These are phyloP conservation scores for Solanum hybrid DNA, from an alignment of 305 asterid species.

Conservation along the genomic window DNA sequence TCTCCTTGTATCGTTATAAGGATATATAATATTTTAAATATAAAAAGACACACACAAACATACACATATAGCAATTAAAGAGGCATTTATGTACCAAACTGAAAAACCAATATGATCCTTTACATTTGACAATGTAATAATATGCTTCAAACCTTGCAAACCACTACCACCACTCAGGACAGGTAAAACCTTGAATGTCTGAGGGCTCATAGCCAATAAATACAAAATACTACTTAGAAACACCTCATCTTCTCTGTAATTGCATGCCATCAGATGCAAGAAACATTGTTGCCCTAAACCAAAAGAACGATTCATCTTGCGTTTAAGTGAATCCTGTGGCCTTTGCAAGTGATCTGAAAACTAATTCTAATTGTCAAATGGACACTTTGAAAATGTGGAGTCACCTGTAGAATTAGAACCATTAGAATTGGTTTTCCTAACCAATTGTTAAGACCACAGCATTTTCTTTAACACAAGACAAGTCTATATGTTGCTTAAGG, in stretches of 20 bases:
- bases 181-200: neutral
- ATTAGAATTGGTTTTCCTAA: neutral
- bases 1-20: neutral
- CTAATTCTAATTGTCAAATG: neutral
- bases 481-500: neutral
- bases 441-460: neutral
- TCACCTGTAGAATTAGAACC: neutral
- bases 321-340: neutral
- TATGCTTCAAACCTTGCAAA: neutral
- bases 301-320: neutral
- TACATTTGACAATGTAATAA: neutral
- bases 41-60: neutral
- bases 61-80: neutral
- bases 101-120: neutral
- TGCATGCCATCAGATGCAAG: neutral
- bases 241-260: neutral
- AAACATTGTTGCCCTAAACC: neutral
- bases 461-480: neutral
- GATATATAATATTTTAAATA: neutral
- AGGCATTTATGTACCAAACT: neutral
- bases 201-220: neutral
- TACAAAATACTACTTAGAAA: neutral
- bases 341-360: neutral
- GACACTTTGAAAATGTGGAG: neutral
- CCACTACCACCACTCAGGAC: neutral